Evolutionary conservation across 129 eudicot species (phyloP), one percentile per base, ranked within the genome.

Genomic region (Silybum marianum): DNA sequence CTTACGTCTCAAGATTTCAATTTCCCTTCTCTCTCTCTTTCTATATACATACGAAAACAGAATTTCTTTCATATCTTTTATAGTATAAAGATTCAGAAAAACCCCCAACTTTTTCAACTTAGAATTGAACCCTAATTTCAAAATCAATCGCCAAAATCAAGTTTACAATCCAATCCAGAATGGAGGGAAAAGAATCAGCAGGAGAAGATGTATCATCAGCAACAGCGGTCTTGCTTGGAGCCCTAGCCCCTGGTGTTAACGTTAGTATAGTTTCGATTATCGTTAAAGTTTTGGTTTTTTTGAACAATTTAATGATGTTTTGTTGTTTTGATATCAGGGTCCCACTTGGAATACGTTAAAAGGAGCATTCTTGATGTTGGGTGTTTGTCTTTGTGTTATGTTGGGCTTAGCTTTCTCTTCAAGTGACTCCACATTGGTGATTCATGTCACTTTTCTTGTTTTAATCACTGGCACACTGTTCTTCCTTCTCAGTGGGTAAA

Each of bases 341-440:
- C 94, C 93, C 6, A 92, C 97, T 78, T 95, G 99, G 99, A 95
- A 84, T 77, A 89, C 97, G 9, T 82, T 95, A 21, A 95, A 92
- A 81, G 46, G 82, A 11, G 89, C 93, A 63, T 93, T 93, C 60
- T 73, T 95, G 82, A 89, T 95, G 99, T 87, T 95, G 93, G 95
- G 94, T 85, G 67, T 92, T 18, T 87, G 95, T 80, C 97, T 95
- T 68, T 83, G 86, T 89, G 88, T 81, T 78, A 95, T 95, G 99
- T 80, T 95, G 84, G 89, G 88, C 28, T 89, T 95, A 71, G 97
- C 97, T 68, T 95, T 92, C 83, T 89, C 99, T 10, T 88, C 92
- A 18, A 88, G 97, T 72, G 99, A 95, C 74, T 84, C 86, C 28
- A 46, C 83, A 44, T 69, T 95, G 95, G 85, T 90, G 60, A 78